Base-by-base conservation (phyloP, 116 monocot genomes). In the Zostera marina region DNA sequence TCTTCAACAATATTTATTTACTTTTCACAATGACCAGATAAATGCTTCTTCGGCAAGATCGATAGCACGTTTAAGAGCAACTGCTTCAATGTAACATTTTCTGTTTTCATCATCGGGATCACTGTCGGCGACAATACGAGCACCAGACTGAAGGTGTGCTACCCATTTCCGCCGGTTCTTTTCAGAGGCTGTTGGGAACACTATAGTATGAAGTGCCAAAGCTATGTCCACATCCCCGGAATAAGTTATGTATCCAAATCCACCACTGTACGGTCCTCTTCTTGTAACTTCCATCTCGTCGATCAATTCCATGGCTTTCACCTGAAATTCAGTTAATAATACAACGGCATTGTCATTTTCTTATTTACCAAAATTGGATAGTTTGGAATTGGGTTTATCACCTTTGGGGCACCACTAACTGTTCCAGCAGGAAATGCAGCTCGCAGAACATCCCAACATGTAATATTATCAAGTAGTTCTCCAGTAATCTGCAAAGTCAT, bases 341-440 rank as follows among this genome's bases (percentile, higher is more conserved):
- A 38, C 49, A 49, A 8, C 20, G 17, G 1, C n/a, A n/a, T n/a
- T n/a, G n/a, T n/a, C n/a, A n/a, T n/a, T n/a, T n/a, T n/a, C n/a
- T n/a, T n/a, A n/a, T n/a, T n/a, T n/a, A n/a, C n/a, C n/a, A n/a
- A n/a, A 53, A 53, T 11, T 22, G 6, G 23, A 23, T 5, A 25
- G 25, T 24, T 23, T 24, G n/a, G 17, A 54, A 21, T 24, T 19
- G 1, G 41, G 13, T 46, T n/a, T n/a, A n/a, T n/a, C n/a, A 92
- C 93, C 93, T 94, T 94, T 26, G 93, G 93, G 54, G 93, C 93
- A 45, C 93, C 93, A 49, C 84, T 94, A 14, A 94, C 93, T 24
- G 93, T 94, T 73, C 93, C 93, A 60, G 81, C 93, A 21, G 93
- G 93, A 65, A 94, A 59, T 38, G 88, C 84, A 45, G 88, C 81